phyloP scores from a whole-genome alignment of 2,329 filamentous ascomycete species.

The Escovopsis sp. region DNA sequence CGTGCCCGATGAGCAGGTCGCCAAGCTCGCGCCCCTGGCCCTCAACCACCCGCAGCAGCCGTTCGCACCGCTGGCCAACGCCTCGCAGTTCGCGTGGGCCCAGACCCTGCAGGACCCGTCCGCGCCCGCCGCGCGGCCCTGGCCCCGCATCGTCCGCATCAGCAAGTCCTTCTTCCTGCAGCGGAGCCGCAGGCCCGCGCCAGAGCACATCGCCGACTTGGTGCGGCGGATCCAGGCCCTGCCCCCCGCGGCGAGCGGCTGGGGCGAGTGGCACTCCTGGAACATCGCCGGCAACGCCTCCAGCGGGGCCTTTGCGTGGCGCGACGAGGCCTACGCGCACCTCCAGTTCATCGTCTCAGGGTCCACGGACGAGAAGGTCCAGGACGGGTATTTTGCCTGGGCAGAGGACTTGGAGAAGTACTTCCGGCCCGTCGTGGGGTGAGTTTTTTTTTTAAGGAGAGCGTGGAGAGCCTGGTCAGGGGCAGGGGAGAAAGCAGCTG shows the following conservation, averaged over 20 bases:
- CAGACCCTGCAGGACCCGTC: constrained; percentile 2
- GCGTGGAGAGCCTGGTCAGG: not conserved
- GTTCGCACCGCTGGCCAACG: constrained; percentile 1
- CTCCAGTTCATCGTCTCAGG: constrained; percentile 7
- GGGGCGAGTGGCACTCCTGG: constrained; percentile 8
- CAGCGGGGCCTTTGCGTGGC: constrained; percentile 7
- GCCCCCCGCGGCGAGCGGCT: not conserved
- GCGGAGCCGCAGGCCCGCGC: constrained; percentile 1
- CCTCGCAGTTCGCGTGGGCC: constrained; percentile 4
- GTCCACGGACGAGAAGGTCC: constrained; percentile 3
- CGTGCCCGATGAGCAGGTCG: constrained; percentile 4
- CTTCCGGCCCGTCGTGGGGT: constrained; percentile 4
- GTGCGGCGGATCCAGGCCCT: constrained; percentile 3
- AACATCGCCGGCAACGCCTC: constrained; percentile 1
- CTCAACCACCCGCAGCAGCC: constrained; percentile 5
- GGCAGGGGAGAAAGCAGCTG: not conserved
- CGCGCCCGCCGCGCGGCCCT: constrained; percentile 1
- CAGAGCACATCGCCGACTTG: not conserved
- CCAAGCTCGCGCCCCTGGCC: not conserved
- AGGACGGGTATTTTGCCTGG: constrained; percentile 4
- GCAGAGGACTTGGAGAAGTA: constrained; percentile 1
- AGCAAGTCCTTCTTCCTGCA: constrained; percentile 7
- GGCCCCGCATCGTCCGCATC: constrained; percentile 4
- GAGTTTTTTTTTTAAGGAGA: not conserved
- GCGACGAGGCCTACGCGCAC: constrained; percentile 6